Evolutionary conservation across 257 asterid species (phyloP), one percentile per base, ranked within the genome.

Genomic region (Nicotiana tomentosiformis): DNA sequence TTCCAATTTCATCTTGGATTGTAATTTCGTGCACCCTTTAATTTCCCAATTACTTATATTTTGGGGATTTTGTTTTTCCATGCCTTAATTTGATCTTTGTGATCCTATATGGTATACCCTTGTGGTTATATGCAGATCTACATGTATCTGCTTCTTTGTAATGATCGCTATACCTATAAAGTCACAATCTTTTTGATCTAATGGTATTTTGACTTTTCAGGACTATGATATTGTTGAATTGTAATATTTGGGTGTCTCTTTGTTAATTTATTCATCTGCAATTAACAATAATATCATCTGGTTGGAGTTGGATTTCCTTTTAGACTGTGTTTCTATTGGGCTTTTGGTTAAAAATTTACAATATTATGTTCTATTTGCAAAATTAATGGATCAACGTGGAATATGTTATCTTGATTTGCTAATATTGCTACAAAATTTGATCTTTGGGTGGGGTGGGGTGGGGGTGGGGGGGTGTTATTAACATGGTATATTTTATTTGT

Each of bases 1-100:
- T 61, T 85, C 85, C 69, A 67, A 58, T 85, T 77, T 84, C 72
- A 20, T 69, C 83, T 10, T 81, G 84, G 84, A 79, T 86, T 84
- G 89, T 88, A 88, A 86, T 86, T 72, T 65, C 87, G 35, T 49
- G 18, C 65, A 33, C 83, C 82, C 86, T 80, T 85, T 56, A 64
- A 39, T 86, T 83, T 60, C 10, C 58, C 12, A 69, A 72, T 60
- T 78, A 49, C 51, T 32, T n/a, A 11, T 67, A 26, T 80, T 72
- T 80, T 20, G 32, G 78, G 83, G 77, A n/a, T 51, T 67, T 83
- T 82, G 9, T 20, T 43, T n/a, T 67, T 85, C 33, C 37, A 64
- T 81, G 35, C 76, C 62, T 32, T 16, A 81, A 81, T 17, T 61
- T 69, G 85, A 87, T 86, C 80, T 76, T 80, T 81, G 72, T 56